phyloP scores from a whole-genome alignment of 768 basidiomycete genomes.

The Amanita rubescens region DNA sequence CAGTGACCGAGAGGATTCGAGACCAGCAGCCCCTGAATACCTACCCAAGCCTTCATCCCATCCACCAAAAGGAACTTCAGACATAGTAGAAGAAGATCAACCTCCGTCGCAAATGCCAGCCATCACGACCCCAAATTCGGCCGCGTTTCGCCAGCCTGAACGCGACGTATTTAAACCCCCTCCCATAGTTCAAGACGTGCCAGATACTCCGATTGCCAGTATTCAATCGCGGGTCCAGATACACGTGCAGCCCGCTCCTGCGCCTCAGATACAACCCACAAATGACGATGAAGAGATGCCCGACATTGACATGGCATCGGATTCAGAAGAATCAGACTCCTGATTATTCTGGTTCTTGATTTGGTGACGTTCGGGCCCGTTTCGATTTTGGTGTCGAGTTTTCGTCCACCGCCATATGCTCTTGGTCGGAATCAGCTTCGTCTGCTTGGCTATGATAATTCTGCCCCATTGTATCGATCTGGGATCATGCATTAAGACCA shows the following conservation, averaged over 20 bases:
- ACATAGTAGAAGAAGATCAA: neutral
- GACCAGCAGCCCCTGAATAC: slow-evolving; percentile 19
- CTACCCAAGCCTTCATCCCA: neutral
- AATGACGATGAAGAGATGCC: slow-evolving; percentile 66
- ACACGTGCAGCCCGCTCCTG: neutral
- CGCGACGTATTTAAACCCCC: neutral
- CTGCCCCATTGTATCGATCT: neutral
- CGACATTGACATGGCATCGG: slow-evolving; percentile 68
- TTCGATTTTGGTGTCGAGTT: slow-evolving; percentile 22
- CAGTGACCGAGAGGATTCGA: slow-evolving; percentile 35
- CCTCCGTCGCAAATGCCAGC: neutral
- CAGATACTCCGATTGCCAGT: neutral
- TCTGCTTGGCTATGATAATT: neutral
- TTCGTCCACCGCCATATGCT: slow-evolving; percentile 17
- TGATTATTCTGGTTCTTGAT: neutral
- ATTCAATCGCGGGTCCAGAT: neutral
- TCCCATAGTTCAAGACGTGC: neutral
- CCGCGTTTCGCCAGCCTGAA: neutral
- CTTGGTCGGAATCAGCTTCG: slow-evolving; percentile 15
- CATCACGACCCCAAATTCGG: neutral
- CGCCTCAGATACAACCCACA: slow-evolving; percentile 11
- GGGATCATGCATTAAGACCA: neutral
- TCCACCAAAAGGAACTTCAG: neutral
- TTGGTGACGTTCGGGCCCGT: slow-evolving; percentile 22
- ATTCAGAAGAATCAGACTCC: slow-evolving; percentile 52